Percentiles rank a stretch among this genome's conserved stretches.
phyloP scores from a whole-genome alignment of 2,329 filamentous ascomycete species.

The Arachnopeziza araneosa region DNA sequence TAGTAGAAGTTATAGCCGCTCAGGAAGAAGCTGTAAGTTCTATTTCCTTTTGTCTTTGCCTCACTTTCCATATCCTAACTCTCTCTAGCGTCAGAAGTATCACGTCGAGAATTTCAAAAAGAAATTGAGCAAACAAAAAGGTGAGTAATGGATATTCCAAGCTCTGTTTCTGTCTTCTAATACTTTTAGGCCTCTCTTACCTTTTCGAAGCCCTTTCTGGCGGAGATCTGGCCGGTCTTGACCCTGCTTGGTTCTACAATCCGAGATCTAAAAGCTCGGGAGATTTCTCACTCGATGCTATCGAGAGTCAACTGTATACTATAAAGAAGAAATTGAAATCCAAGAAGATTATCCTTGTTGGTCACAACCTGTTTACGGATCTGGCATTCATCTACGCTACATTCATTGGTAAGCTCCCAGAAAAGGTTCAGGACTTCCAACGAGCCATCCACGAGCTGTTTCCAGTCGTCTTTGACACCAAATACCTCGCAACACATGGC shows the following conservation, averaged over 20 bases:
- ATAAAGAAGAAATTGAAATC: constrained; percentile 25
- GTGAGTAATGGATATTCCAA: constrained; percentile 11
- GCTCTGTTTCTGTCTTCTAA: constrained; percentile 33
- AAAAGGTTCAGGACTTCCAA: constrained; percentile 47
- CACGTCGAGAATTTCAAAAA: constrained; percentile 17
- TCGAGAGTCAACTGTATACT: constrained; percentile 32
- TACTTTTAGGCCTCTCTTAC: constrained; percentile 25
- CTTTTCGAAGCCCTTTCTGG: constrained; percentile 30
- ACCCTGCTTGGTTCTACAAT: constrained; percentile 36
- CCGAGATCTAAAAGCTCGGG: constrained; percentile 30
- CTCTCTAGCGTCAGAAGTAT: background rate
- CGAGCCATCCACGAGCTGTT: constrained; percentile 42
- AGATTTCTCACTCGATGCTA: constrained; percentile 25
- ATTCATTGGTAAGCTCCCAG: constrained; percentile 54
- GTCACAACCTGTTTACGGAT: constrained; percentile 62
- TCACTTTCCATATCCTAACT: background rate
- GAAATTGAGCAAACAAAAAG: constrained; percentile 22
- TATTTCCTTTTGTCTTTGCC: background rate
- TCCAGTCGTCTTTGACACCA: constrained; percentile 52
- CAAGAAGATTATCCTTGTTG: constrained; percentile 43
- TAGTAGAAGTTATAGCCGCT: constrained; percentile 21
- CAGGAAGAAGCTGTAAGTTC: constrained; percentile 23
- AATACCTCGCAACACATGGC: constrained; percentile 45
- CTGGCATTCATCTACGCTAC: constrained; percentile 58
- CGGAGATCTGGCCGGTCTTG: constrained; percentile 25